These are phyloP conservation scores for Saccharomyces hybrid DNA, from an alignment of 1,139 yeast genomes.

Conservation along the genomic window DNA sequence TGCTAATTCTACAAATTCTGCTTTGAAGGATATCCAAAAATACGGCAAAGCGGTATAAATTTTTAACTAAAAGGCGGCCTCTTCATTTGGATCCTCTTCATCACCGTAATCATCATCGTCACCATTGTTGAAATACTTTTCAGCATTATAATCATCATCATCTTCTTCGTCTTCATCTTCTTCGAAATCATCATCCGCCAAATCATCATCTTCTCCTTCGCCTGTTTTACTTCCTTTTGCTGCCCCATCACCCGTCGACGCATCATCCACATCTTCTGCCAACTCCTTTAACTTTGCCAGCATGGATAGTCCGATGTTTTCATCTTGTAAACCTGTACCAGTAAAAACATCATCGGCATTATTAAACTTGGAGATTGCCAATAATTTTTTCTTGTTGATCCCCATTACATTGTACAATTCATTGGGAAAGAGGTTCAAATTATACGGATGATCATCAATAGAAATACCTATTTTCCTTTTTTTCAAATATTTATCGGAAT, in stretches of 20 bases:
- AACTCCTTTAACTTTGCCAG: constrained; percentile 53
- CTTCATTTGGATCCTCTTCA: constrained; percentile 48
- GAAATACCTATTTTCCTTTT: constrained; percentile 70
- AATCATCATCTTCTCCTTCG: constrained; percentile 64
- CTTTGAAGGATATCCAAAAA: neutral
- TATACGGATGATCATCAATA: constrained; percentile 76
- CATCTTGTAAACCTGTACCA: constrained; percentile 30
- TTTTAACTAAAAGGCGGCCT: constrained; percentile 54
- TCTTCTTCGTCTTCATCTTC: constrained; percentile 67
- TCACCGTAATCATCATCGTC: constrained; percentile 44
- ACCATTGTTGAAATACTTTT: constrained; percentile 58
- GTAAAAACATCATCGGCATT: constrained; percentile 37
- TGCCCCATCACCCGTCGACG: constrained; percentile 47
- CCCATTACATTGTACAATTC: constrained; percentile 77
- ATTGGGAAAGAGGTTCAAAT: constrained; percentile 61
- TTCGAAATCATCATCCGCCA: constrained; percentile 58
- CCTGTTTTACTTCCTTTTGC: constrained; percentile 69
- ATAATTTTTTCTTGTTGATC: constrained; percentile 46
- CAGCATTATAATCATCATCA: constrained; percentile 73
- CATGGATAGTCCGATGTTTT: constrained; percentile 37
- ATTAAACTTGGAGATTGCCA: constrained; percentile 44
- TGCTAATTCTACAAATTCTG: neutral
- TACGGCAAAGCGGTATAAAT: neutral
- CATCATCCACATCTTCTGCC: constrained; percentile 51
- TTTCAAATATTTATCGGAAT: constrained; percentile 66